Conservation (phyloP, 768 basidiomycete genomes). For the Tulasnella sp. region DNA sequence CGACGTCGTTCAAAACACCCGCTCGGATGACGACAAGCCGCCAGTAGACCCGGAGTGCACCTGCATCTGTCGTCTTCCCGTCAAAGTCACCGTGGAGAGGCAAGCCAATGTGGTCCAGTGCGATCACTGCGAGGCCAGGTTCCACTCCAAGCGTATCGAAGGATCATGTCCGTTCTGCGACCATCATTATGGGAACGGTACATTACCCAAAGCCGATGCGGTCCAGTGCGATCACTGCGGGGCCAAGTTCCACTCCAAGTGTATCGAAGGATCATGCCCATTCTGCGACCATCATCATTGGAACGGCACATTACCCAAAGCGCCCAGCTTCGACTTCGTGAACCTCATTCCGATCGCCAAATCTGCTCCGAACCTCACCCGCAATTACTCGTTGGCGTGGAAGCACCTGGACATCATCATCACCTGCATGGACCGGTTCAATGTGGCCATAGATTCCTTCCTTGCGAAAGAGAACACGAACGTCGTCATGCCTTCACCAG, state of each 20-base stretch:
- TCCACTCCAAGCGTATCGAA: conserved; percentile 75
- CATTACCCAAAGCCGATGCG: conserved; percentile 70
- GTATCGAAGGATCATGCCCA: conserved; percentile 78
- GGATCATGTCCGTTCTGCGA: conserved; percentile 89
- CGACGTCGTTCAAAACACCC: conserved; percentile 64
- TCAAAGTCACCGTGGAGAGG: conserved; percentile 22
- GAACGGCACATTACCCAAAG: conserved; percentile 78
- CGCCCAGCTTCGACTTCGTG: conserved; percentile 74
- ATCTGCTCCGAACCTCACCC: conserved; percentile 67
- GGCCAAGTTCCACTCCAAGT: conserved; percentile 69
- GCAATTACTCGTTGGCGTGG: conserved; percentile 69
- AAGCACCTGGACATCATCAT: conserved; percentile 70
- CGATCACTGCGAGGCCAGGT: conserved; percentile 71
- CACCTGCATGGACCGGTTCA: conserved; percentile 65
- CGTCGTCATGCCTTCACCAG: background rate
- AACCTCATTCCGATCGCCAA: conserved; percentile 59
- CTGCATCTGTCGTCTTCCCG: conserved; percentile 67
- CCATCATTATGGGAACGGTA: conserved; percentile 84
- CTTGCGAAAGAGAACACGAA: conserved; percentile 44
- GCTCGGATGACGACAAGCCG: conserved; percentile 66
- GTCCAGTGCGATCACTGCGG: conserved; percentile 87
- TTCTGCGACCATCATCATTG: conserved; percentile 89
- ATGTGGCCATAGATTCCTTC: conserved; percentile 67
- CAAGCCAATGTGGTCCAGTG: conserved; percentile 78
- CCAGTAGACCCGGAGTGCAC: conserved; percentile 74